Base-by-base conservation (phyloP, 2,329 filamentous ascomycete genomes). In the Shiraia bambusicola region DNA sequence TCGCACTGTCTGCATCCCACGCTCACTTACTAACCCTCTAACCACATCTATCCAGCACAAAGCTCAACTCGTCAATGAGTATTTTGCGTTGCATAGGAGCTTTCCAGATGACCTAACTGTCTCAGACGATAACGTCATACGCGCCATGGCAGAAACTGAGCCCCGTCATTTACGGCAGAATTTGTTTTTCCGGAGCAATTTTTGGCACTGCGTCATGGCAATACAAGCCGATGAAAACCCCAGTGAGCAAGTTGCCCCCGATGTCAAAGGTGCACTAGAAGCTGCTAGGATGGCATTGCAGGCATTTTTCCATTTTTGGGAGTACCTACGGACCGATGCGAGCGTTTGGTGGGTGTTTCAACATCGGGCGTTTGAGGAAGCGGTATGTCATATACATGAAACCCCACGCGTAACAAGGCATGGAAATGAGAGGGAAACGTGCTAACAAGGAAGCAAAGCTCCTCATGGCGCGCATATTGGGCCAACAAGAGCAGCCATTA, bases 291-390 rank as follows among this genome's bases (percentile, higher is more conserved):
- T 87, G 60, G 87, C 87, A 4, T 80, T 92, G 33, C 78, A 76
- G 31, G 75, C 85, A 1, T 92, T 90, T 62, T 90, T 91, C 64
- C 75, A 89, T 42, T 75, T 90, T 6, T 87, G 83, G 67, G 74
- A 72, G 27, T 70, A 88, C 10, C 82, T 90, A 48, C 81, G 84
- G 52, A 73, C 74, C 12, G 87, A 92, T 70, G 85, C 86, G 1
- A 78, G 83, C 11, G 86, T 90, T 1, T 91, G 87, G 87, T 92
- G 87, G 87, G 86, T 88, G 1, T 88, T 90, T 53, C 87, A 89
- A 63, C 87, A 91, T 61, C 75, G 87, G 1, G 87, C 87, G 0
- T 91, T 91, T 59, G 75, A 91, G 37, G 87, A 91, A 71, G 84
- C 84, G 24, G 59, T 87, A 81, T 67, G 87, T 86, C 8, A 36